Evolutionary conservation across 192 early-diverging fungal genomes (phyloP).

Genomic region (Entomortierella lignicola): DNA sequence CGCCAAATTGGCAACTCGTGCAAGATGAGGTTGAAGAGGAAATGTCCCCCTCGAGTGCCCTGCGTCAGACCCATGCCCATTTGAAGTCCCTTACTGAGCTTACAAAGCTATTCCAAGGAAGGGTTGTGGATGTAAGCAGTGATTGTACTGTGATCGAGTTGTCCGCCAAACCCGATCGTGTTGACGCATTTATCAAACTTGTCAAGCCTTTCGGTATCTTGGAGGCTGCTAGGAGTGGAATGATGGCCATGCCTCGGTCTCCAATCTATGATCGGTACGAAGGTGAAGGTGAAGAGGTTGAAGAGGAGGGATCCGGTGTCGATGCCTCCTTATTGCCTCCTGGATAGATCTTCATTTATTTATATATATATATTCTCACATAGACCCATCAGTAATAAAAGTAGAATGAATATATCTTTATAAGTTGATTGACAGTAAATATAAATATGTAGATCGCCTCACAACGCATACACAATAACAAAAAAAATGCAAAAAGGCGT

Average conservation of each 20-base stretch:
- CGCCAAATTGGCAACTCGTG: slow-evolving; percentile 30
- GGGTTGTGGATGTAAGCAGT: slow-evolving; percentile 87
- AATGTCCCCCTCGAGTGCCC: slow-evolving; percentile 56
- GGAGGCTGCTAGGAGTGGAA: slow-evolving; percentile 92
- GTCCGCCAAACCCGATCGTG: slow-evolving; percentile 85
- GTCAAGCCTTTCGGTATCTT: slow-evolving; percentile 96
- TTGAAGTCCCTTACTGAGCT: slow-evolving; percentile 86
- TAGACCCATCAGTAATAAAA: not conserved
- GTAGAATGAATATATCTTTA: not conserved
- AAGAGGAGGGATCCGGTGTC: slow-evolving; percentile 73
- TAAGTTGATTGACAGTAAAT: no score
- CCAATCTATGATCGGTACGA: slow-evolving; percentile 83
- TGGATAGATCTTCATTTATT: slow-evolving; percentile 67
- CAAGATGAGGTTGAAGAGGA: slow-evolving; percentile 41
- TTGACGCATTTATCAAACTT: slow-evolving; percentile 94
- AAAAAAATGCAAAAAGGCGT: no score
- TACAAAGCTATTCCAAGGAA: slow-evolving; percentile 85
- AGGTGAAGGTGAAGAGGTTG: slow-evolving; percentile 70
- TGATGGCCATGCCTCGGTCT: slow-evolving; percentile 97
- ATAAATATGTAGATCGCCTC: no score
- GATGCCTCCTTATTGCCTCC: slow-evolving; percentile 95
- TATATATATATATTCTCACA: not conserved
- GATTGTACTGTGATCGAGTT: slow-evolving; percentile 90
- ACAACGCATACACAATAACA: no score
- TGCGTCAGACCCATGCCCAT: slow-evolving; percentile 69